Evolutionary conservation across 208 protist species (phyloP).

Genomic region (Trypanosoma vivax): DNA sequence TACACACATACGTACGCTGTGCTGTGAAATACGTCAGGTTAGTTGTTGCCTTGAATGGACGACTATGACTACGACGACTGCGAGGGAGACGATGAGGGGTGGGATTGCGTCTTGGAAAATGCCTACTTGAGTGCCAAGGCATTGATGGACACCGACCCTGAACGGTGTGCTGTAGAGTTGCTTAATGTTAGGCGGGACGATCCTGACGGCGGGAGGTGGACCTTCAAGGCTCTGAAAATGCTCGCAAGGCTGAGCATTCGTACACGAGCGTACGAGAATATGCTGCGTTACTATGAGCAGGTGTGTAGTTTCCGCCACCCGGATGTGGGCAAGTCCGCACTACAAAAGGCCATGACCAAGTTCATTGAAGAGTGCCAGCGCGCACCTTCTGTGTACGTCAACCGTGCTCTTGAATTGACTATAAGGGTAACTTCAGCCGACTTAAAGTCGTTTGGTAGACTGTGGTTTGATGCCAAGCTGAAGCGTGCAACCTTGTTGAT

Average conservation of each 20-base stretch:
- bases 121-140: slow-evolving; percentile 85
- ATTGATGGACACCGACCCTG: slow-evolving; percentile 55
- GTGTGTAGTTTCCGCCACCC: slow-evolving; percentile 51
- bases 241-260: slow-evolving; percentile 78
- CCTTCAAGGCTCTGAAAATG: slow-evolving; percentile 93
- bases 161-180: slow-evolving; percentile 67
- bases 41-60: slow-evolving; percentile 10
- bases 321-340: slow-evolving; percentile 22
- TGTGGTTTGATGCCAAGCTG: slow-evolving; percentile 92
- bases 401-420: slow-evolving; percentile 58
- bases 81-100: slow-evolving; percentile 53
- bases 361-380: slow-evolving; percentile 81
- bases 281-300: slow-evolving; percentile 69
- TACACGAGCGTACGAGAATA: slow-evolving; percentile 67
- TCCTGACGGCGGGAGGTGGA: slow-evolving; percentile 68
- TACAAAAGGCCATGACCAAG: slow-evolving; percentile 83
- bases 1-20: no score
- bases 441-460: slow-evolving; percentile 26
- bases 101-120: slow-evolving; percentile 66
- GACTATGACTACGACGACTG: slow-evolving; percentile 68
- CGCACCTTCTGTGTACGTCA: slow-evolving; percentile 44
- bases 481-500: slow-evolving; percentile 55
- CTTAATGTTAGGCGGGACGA: slow-evolving; percentile 79
- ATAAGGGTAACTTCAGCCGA: slow-evolving; percentile 54
- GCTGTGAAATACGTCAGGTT: not conserved